Percentiles rank a stretch among this genome's conserved stretches.
Conservation (phyloP, 2,329 filamentous ascomycete species). For the Fusarium nurragi region DNA sequence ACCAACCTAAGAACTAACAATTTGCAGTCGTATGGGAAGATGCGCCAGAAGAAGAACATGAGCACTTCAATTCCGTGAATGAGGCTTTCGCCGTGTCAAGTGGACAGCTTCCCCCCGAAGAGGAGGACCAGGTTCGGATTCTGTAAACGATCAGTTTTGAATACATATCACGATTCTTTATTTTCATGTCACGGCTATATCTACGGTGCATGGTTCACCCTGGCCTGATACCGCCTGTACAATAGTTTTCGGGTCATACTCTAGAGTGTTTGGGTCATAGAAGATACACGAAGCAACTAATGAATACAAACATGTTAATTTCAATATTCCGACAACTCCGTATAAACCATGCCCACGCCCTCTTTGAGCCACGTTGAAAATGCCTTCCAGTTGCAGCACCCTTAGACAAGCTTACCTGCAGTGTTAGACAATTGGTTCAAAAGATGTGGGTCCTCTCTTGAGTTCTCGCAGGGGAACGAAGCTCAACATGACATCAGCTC, state of each 20-base stretch:
- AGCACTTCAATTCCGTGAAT: slow-evolving; percentile 33
- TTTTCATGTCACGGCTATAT: neutral
- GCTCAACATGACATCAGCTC: slow-evolving; percentile 40
- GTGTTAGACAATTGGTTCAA: slow-evolving; percentile 36
- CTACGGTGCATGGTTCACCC: neutral
- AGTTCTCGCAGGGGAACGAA: slow-evolving; percentile 13
- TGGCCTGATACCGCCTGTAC: neutral
- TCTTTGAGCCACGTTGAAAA: neutral
- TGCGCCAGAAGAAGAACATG: slow-evolving; percentile 36
- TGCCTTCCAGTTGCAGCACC: neutral
- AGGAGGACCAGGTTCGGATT: slow-evolving; percentile 46
- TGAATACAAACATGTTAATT: neutral
- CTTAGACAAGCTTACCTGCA: neutral
- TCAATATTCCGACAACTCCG: neutral
- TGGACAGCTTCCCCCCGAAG: slow-evolving; percentile 36
- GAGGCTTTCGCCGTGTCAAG: slow-evolving; percentile 14
- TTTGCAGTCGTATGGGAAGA: slow-evolving; percentile 49
- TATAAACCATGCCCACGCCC: neutral
- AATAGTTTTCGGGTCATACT: neutral
- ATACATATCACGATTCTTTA: neutral
- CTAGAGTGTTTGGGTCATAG: slow-evolving; percentile 5
- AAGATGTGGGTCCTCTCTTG: slow-evolving; percentile 26
- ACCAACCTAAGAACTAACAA: slow-evolving; percentile 25
- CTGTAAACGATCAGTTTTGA: slow-evolving; percentile 16
- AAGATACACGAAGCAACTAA: slow-evolving; percentile 19